Evolutionary conservation across 306 rosid species (phyloP).

Genomic region (Fagus sylvatica): DNA sequence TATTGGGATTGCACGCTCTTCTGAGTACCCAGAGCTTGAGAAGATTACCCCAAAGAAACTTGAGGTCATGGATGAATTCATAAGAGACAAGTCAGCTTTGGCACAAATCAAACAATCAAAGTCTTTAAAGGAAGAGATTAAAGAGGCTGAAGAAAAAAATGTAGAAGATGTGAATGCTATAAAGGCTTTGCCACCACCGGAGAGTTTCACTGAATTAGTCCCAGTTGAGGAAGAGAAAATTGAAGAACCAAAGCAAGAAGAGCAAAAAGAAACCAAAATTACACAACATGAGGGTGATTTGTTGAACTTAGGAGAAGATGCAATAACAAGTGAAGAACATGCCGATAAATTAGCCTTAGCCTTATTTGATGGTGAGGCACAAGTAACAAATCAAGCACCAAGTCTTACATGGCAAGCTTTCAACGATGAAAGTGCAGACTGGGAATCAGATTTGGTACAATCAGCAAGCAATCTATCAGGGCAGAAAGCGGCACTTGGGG

Average conservation of each 20-base stretch:
- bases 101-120: slow-evolving; percentile 23
- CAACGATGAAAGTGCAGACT: slow-evolving; percentile 51
- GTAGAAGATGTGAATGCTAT: slow-evolving; percentile 50
- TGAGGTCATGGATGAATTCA: slow-evolving; percentile 77
- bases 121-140: background rate
- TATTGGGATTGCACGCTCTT: slow-evolving; percentile 69
- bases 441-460: slow-evolving; percentile 83
- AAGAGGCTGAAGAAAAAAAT: slow-evolving; percentile 16
- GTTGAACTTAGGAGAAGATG: slow-evolving; percentile 63
- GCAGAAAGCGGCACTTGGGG: slow-evolving; percentile 56
- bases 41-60: slow-evolving; percentile 68
- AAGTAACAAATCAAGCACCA: slow-evolving; percentile 21
- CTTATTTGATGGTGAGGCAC: slow-evolving; percentile 59
- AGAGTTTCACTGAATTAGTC: slow-evolving; percentile 24
- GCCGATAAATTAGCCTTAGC: slow-evolving; percentile 66
- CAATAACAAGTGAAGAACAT: slow-evolving; percentile 34
- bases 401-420: slow-evolving; percentile 82
- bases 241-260: slow-evolving; percentile 26
- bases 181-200: slow-evolving; percentile 75
- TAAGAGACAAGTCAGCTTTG: slow-evolving; percentile 51
- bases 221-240: slow-evolving; percentile 26
- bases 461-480: slow-evolving; percentile 51
- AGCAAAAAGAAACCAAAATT: slow-evolving; percentile 20
- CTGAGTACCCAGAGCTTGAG: slow-evolving; percentile 84
- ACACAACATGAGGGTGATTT: slow-evolving; percentile 55